phyloP scores from a whole-genome alignment of 306 rosid species.

The Casuarina equisetifolia region DNA sequence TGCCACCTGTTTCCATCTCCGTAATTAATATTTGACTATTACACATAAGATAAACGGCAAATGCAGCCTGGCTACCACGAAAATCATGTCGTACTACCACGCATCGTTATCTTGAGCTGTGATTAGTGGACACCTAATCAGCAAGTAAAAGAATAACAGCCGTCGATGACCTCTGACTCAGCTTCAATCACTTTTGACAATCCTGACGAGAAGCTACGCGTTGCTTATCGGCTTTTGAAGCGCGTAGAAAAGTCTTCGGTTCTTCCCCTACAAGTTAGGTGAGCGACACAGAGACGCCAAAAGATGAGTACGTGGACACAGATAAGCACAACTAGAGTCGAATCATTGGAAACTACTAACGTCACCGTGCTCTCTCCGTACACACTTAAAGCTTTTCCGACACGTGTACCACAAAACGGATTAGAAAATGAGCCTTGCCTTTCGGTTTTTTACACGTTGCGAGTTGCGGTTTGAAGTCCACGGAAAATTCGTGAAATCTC shows the following conservation, averaged over 20 bases:
- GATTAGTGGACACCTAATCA: no score
- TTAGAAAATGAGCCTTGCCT: not conserved
- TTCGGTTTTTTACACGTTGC: not conserved
- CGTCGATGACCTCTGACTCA: no score
- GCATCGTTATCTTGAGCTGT: no score
- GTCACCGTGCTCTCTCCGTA: not conserved
- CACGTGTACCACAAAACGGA: not conserved
- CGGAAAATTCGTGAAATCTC: conserved; percentile 5
- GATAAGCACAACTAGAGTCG: conserved; percentile 11
- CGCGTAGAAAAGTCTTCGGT: conserved; percentile 6
- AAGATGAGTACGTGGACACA: conserved; percentile 33
- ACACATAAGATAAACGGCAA: not conserved
- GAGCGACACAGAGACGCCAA: conserved; percentile 12
- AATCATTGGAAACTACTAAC: no score
- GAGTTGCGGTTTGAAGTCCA: not conserved
- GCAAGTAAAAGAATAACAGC: no score
- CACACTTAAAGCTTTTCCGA: not conserved
- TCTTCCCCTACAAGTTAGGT: not conserved
- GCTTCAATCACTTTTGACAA: not conserved
- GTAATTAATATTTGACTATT: no score
- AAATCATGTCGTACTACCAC: not conserved
- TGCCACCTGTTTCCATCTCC: not conserved
- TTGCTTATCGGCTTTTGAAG: not conserved
- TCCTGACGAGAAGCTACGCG: conserved; percentile 16
- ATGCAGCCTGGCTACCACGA: not conserved